Evolutionary conservation across 805 yeast species (phyloP), one percentile per base, ranked within the genome.

Genomic region (Saccharomycopsis olivae): DNA sequence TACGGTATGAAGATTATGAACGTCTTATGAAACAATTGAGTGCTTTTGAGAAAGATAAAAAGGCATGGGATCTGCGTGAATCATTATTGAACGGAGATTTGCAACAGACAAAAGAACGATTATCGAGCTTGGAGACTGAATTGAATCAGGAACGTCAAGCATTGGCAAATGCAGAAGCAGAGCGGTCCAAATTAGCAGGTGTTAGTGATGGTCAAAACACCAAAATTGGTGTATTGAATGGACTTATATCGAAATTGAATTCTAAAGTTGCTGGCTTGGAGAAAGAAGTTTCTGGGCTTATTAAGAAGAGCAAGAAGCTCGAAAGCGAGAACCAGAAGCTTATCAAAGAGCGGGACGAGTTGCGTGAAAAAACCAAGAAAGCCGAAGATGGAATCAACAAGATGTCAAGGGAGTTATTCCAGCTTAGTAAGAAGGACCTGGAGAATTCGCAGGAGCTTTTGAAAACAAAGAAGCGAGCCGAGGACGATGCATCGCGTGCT

Each of bases 361-460:
- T 56, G 4, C 46, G 46, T 1, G 47, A 30, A 1, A 70, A 68
- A 10, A 79, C 75, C 49, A 65, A 66, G 19, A 78, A 71, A 47
- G 82, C 89, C 1, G 96, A 88, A 51, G 78, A 75, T 44, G 96
- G 95, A 3, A 78, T 88, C 38, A 87, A 87, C 54, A 87, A 86
- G 50, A 83, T 88, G 95, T 81, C 79, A 40, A 65, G 89, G 29
- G 97, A 88, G 48, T 61, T 88, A 23, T 72, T 85, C 56, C 70
- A 70, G 35, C 61, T 86, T 32, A 68, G 75, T 0, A 73, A 72
- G 40, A 75, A 74, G 25, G 78, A 77, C 43, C 74, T 70, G 2
- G 68, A 69, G 0, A 51, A 68, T 5, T 75, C 69, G 33, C 61
- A 62, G 19, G 56, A 58, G 6, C 56, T 71, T 13, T 66, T 64